These are phyloP conservation scores for Fusarium dlaminii DNA, from an alignment of 2,329 filamentous ascomycete genomes.

Conservation along the genomic window DNA sequence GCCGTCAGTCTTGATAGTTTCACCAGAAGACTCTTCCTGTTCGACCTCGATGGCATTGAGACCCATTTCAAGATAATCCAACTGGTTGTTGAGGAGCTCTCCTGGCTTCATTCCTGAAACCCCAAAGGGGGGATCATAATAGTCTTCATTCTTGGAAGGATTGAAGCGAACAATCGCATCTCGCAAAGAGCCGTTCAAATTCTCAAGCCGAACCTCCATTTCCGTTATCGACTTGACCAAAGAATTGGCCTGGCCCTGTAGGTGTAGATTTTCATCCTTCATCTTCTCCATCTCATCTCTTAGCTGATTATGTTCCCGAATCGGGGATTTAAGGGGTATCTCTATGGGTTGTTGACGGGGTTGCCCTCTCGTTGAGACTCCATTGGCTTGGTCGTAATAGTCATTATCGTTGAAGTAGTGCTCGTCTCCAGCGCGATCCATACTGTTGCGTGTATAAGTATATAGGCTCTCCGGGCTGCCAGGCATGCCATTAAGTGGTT, in stretches of 20 bases:
- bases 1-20: constrained; percentile 51
- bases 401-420: constrained; percentile 82
- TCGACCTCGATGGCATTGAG: constrained; percentile 69
- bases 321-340: constrained; percentile 67
- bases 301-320: constrained; percentile 63
- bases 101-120: constrained; percentile 52
- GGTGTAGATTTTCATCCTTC: constrained; percentile 56
- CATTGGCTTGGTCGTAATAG: constrained; percentile 71
- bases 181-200: constrained; percentile 72
- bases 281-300: constrained; percentile 58
- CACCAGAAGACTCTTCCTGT: constrained; percentile 56
- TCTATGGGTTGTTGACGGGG: constrained; percentile 59
- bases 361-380: constrained; percentile 41
- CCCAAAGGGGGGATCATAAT: constrained; percentile 54
- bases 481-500: constrained; percentile 67
- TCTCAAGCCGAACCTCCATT: constrained; percentile 73
- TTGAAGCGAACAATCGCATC: constrained; percentile 73
- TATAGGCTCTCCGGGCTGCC: constrained; percentile 82
- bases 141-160: constrained; percentile 61
- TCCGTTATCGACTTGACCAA: constrained; percentile 62
- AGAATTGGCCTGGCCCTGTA: constrained; percentile 47
- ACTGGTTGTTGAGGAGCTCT: constrained; percentile 62
- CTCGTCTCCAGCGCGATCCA: constrained; percentile 64
- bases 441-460: constrained; percentile 69
- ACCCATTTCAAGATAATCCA: constrained; percentile 77